Percentiles rank a stretch among this genome's conserved stretches.
Evolutionary conservation across 2,329 filamentous ascomycete genomes (phyloP).

Genomic region (Fusarium fracticaudum): DNA sequence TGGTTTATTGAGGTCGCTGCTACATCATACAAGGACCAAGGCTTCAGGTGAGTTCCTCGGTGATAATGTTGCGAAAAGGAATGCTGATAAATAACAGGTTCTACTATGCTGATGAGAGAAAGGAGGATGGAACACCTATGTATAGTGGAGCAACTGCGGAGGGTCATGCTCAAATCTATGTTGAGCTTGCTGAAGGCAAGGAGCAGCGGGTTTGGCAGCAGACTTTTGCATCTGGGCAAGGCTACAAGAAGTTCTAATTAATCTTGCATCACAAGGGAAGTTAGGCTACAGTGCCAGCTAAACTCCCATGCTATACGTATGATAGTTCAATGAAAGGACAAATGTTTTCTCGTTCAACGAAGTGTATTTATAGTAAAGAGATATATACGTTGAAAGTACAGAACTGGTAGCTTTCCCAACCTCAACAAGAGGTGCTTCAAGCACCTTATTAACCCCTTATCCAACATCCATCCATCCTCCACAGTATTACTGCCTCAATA

Average conservation of each 20-base stretch:
- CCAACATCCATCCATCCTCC: not conserved
- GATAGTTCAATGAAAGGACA: too few relatives aligned
- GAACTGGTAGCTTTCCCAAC: not conserved
- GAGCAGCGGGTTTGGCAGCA: slow-evolving; percentile 8
- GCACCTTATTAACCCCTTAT: not conserved
- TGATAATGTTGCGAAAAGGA: rapidly evolving
- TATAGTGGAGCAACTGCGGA: not conserved
- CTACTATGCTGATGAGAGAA: slow-evolving; percentile 23
- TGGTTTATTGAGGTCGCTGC: slow-evolving; percentile 3
- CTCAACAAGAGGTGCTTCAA: not conserved
- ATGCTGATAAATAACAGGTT: not conserved
- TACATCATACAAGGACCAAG: not conserved
- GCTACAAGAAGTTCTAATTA: slow-evolving; percentile 2
- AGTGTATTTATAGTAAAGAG: slow-evolving; percentile 4
- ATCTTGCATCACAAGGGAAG: too few relatives aligned
- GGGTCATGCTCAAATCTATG: slow-evolving; percentile 2
- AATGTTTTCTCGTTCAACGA: not conserved
- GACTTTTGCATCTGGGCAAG: slow-evolving; percentile 10
- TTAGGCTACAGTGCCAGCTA: too few relatives aligned
- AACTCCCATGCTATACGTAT: too few relatives aligned
- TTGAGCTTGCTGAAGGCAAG: not conserved
- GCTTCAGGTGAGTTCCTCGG: not conserved
- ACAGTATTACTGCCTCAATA: not conserved
- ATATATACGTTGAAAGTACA: slow-evolving; percentile 2
- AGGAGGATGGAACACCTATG: slow-evolving; percentile 8